These are phyloP conservation scores for Pseudogymnoascus sp. DNA, from an alignment of 2,329 filamentous ascomycete species.

Conservation along the genomic window DNA sequence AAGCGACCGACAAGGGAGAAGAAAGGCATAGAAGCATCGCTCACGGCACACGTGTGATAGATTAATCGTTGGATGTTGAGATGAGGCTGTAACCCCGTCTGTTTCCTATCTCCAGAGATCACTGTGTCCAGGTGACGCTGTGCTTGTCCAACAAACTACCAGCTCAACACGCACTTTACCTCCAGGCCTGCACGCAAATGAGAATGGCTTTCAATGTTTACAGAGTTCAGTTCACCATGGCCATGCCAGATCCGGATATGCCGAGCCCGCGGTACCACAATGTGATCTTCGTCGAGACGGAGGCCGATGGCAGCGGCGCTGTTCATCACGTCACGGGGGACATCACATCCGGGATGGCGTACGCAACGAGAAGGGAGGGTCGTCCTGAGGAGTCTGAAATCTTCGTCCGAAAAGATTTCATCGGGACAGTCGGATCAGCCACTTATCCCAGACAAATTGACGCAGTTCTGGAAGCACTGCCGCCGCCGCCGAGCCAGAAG, in stretches of 20 bases:
- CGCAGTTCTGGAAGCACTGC: conserved; percentile 1
- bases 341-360: conserved; percentile 8
- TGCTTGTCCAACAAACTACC: background rate
- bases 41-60: background rate
- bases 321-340: conserved; percentile 8
- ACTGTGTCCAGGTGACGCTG: background rate
- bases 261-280: conserved; percentile 10
- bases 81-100: background rate
- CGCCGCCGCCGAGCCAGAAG: conserved; percentile 15
- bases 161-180: background rate
- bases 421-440: background rate
- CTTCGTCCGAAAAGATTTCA: background rate
- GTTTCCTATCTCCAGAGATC: background rate
- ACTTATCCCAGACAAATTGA: conserved; percentile 13
- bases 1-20: background rate
- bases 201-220: conserved; percentile 12
- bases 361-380: background rate
- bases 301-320: conserved; percentile 8
- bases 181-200: background rate
- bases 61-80: background rate
- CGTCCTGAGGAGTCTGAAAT: conserved; percentile 3
- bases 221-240: conserved; percentile 1
- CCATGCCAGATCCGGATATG: conserved; percentile 10
- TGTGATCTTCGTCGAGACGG: conserved; percentile 11
- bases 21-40: background rate